Evolutionary conservation across 1,284 basidiomycete genomes (phyloP), one percentile per base, ranked within the genome.

Genomic region (Moesziomyces sp.): DNA sequence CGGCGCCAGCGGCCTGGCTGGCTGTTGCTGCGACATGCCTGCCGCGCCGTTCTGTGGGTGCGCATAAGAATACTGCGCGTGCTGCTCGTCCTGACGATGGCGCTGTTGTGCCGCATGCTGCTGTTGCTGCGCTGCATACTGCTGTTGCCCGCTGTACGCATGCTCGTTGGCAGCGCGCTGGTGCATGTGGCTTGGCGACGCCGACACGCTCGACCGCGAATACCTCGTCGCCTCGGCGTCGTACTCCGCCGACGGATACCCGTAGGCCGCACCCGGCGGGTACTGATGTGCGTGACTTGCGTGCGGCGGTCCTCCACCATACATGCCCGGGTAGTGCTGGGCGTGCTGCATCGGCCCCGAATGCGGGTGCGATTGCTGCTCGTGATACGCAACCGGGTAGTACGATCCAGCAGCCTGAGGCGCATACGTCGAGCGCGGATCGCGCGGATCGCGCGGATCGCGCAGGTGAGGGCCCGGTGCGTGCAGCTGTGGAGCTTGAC

Each of bases 361-460:
- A 16, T 42, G 46, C 18, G 43, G 9, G 11, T 38, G 38, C 34
- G 46, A 19, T 14, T 50, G 30, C 45, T 56, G 44, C 34, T 53
- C 52, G 34, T 56, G 53, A 5, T 59, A 56, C 46, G 52, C 57
- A 47, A 35, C 35, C 11, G 52, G 52, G 4, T 52, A 60, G 50
- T 40, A 38, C 4, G 50, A 46, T 14, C 56, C 26, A n/a, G 67
- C 60, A 19, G 46, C 49, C 30, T 70, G 67, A 30, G 67, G 46
- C 9, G 67, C 57, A 30, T 70, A 70, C 8, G 67, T 63, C 7
- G 60, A 57, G 16, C 67, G 57, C 3, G 61, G 60, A 43, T 60
- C 67, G 26, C 67, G 56, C 35, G 10, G 34, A 11, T 35, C 24
- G 24, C 11, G 14, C 34, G 3, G 34, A 11, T 35, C 24, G 24